phyloP scores from a whole-genome alignment of 345 rosid species.

The Theobroma cacao region DNA sequence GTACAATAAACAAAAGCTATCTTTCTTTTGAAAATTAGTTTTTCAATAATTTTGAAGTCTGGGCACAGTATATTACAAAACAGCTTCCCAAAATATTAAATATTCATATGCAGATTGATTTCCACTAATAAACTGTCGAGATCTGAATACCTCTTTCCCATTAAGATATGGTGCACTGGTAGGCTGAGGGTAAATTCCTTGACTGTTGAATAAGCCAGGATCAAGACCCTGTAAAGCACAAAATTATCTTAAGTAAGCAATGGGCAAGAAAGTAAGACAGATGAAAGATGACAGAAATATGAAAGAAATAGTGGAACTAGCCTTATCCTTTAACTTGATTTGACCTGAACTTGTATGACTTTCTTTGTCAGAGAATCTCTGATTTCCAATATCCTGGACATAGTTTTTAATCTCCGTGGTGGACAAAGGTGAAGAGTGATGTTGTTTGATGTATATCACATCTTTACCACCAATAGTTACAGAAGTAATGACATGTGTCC shows the following conservation, averaged over 20 bases:
- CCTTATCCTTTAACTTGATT: conserved; percentile 65
- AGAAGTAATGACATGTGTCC: conserved; percentile 68
- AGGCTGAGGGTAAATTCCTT: conserved; percentile 83
- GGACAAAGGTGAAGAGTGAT: conserved; percentile 61
- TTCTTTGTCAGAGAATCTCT: conserved; percentile 51
- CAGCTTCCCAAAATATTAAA: not conserved
- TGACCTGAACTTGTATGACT: conserved; percentile 47
- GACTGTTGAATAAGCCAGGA: conserved; percentile 64
- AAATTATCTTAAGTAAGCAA: conserved; percentile 10
- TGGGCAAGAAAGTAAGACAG: not conserved
- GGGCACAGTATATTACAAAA: not conserved
- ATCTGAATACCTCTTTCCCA: conserved; percentile 61
- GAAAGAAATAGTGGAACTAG: conserved; percentile 33
- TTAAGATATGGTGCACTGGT: conserved; percentile 43
- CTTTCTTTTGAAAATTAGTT: not conserved
- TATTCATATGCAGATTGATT: not conserved
- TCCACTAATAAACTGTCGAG: not conserved
- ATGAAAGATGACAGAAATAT: not conserved
- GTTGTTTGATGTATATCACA: conserved; percentile 69
- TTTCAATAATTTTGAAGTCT: not conserved
- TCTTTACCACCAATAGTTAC: conserved; percentile 80
- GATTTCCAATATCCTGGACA: conserved; percentile 64
- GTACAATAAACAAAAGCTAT: not conserved
- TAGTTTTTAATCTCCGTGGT: conserved; percentile 55
- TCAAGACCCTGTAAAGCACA: conserved; percentile 47